phyloP scores from a whole-genome alignment of 306 rosid genomes.

The Cucurbita ficifolia region DNA sequence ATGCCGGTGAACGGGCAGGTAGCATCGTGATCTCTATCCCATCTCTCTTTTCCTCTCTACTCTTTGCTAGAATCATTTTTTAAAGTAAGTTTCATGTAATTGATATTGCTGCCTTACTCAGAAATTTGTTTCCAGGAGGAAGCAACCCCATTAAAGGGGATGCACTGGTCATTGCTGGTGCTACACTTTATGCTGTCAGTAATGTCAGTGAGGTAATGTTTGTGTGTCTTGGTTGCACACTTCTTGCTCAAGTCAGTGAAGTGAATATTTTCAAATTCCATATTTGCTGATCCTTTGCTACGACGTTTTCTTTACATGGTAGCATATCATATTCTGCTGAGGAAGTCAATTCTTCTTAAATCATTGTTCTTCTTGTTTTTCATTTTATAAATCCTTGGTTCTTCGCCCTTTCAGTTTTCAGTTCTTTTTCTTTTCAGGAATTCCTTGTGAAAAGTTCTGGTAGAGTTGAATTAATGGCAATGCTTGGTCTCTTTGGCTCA shows the following conservation, averaged over 20 bases:
- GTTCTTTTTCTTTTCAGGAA: conserved; percentile 34
- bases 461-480: conserved; percentile 77
- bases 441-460: conserved; percentile 78
- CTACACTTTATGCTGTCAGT: conserved; percentile 49
- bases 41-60: not conserved
- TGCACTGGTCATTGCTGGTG: conserved; percentile 42
- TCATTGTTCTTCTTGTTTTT: not conserved
- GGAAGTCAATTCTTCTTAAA: not conserved
- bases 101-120: not conserved
- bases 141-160: conserved; percentile 50
- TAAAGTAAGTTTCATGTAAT: not conserved
- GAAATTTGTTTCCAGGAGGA: conserved; percentile 25
- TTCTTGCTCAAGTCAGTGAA: not conserved
- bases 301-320: not conserved
- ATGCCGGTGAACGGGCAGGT: conserved; percentile 46
- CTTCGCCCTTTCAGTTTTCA: not conserved
- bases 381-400: not conserved
- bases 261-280: not conserved
- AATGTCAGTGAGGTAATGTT: conserved; percentile 50
- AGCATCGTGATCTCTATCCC: not conserved
- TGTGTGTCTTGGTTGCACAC: not conserved
- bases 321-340: not conserved
- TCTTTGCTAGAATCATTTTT: not conserved
- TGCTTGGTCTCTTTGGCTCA: conserved; percentile 72
- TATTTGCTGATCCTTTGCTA: not conserved